phyloP scores from a whole-genome alignment of 83 land plant genomes.

The Diphasiastrum complanatum region DNA sequence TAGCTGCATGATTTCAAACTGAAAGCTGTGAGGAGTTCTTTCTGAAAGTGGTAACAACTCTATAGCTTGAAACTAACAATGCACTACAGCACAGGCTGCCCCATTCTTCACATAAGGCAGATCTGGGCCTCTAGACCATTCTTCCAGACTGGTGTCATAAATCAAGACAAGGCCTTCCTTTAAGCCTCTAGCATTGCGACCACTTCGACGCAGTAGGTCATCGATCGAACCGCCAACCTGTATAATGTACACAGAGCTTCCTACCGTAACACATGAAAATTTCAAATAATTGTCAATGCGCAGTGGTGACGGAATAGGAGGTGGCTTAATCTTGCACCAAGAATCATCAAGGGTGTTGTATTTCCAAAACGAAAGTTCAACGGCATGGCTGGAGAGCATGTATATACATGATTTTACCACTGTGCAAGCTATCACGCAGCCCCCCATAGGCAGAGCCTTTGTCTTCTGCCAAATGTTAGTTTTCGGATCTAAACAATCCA shows the following conservation, averaged over 20 bases:
- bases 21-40: too few species aligned
- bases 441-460: constrained; percentile 5
- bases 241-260: constrained; percentile 6
- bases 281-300: constrained; percentile 6
- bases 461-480: constrained; percentile 8
- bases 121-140: constrained; percentile 11
- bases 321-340: constrained; percentile 6
- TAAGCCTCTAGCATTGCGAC: background rate
- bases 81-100: too few species aligned
- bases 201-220: constrained; percentile 2
- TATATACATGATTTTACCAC: constrained; percentile 7
- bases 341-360: constrained; percentile 1
- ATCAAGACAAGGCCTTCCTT: too few species aligned
- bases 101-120: too few species aligned
- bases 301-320: constrained; percentile 13
- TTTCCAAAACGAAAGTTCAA: constrained; percentile 10
- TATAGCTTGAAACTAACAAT: too few species aligned
- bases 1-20: too few species aligned
- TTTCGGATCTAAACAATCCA: constrained; percentile 2
- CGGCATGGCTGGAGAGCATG: constrained; percentile 18
- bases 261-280: constrained; percentile 13
- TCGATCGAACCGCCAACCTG: constrained; percentile 14
- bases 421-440: constrained; percentile 15
- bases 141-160: constrained; percentile 3
- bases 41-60: too few species aligned